These are phyloP conservation scores for Coniella vitis DNA, from an alignment of 2,329 filamentous ascomycete genomes.

Conservation along the genomic window DNA sequence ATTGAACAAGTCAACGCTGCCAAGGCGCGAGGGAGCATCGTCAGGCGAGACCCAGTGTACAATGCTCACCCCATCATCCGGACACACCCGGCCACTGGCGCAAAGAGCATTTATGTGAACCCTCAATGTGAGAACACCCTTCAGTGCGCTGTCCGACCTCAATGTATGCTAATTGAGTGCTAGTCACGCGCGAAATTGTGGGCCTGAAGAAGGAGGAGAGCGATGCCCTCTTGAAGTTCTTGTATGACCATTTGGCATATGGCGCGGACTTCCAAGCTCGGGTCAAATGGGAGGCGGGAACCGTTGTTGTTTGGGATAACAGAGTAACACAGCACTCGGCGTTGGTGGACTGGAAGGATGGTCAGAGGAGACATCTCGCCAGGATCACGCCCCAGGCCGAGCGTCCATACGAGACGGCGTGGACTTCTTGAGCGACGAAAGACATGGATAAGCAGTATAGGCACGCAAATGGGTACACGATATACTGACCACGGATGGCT, in stretches of 20 bases:
- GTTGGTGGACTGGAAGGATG: constrained; percentile 73
- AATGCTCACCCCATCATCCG: constrained; percentile 71
- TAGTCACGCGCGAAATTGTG: constrained; percentile 73
- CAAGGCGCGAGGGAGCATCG: constrained; percentile 59
- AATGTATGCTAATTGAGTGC: constrained; percentile 18
- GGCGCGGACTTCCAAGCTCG: constrained; percentile 67
- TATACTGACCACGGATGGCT: no score
- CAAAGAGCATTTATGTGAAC: constrained; percentile 80
- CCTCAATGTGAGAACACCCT: constrained; percentile 59
- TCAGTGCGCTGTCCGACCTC: neutral
- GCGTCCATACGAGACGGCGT: constrained; percentile 65
- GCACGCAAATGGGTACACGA: no score
- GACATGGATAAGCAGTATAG: neutral
- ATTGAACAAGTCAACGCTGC: constrained; percentile 72
- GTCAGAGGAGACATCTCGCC: constrained; percentile 71
- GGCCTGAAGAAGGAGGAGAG: constrained; percentile 84
- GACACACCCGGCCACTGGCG: constrained; percentile 74
- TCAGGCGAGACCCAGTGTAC: constrained; percentile 67
- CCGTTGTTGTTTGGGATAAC: constrained; percentile 85
- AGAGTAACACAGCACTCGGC: constrained; percentile 73
- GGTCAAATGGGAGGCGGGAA: constrained; percentile 72
- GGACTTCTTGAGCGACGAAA: constrained; percentile 23
- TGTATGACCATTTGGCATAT: constrained; percentile 67
- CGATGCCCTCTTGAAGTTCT: constrained; percentile 68
- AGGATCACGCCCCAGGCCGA: constrained; percentile 81